Evolutionary conservation across 2,329 filamentous ascomycete species (phyloP).

Genomic region (Plectosphaerella cucumerina): DNA sequence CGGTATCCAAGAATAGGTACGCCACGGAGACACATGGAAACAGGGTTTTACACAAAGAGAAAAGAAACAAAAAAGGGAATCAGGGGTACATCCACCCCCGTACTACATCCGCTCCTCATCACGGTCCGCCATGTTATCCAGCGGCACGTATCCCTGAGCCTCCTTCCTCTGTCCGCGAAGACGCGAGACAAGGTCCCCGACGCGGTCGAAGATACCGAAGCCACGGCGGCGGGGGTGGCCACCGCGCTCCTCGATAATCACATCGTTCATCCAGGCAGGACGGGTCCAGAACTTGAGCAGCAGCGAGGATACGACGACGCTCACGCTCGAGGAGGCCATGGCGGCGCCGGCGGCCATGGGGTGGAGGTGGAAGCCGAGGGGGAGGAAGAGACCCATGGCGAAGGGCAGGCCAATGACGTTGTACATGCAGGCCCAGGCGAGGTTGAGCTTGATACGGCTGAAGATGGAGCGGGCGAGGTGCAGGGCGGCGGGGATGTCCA

Average conservation of each 20-base stretch:
- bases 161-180: constrained; percentile 32
- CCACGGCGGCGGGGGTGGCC: constrained; percentile 37
- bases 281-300: constrained; percentile 83
- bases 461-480: constrained; percentile 83
- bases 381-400: constrained; percentile 93
- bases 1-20: not conserved
- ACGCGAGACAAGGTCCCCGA: constrained; percentile 33
- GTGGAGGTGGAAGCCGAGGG: constrained; percentile 81
- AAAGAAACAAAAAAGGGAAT: not conserved
- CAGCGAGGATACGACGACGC: constrained; percentile 79
- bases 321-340: constrained; percentile 88
- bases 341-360: constrained; percentile 93
- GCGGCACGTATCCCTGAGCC: constrained; percentile 56
- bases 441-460: constrained; percentile 86
- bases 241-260: constrained; percentile 55
- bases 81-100: not conserved
- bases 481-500: constrained; percentile 86
- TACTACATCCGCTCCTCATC: constrained; percentile 5
- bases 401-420: constrained; percentile 89
- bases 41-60: not conserved
- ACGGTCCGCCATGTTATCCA: constrained; percentile 44
- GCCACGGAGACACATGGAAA: not conserved
- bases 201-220: constrained; percentile 36
- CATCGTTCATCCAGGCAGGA: constrained; percentile 81
- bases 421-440: constrained; percentile 90